Conservation (phyloP, 805 yeast genomes). For the Kuraishia piskuri region DNA sequence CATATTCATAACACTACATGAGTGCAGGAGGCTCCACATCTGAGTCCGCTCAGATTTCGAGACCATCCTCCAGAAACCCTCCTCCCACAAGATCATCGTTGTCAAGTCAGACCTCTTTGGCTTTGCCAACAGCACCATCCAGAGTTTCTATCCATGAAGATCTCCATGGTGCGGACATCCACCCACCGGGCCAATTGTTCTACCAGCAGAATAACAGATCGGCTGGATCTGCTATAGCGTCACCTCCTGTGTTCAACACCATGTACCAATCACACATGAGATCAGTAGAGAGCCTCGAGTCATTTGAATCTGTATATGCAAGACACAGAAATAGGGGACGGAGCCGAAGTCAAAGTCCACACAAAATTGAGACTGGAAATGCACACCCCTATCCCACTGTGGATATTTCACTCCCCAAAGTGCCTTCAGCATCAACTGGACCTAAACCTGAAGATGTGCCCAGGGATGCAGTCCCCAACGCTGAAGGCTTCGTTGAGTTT, state of each 20-base stretch:
- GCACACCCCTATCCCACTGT: background rate
- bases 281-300: background rate
- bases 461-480: constrained; percentile 4
- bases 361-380: background rate
- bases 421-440: background rate
- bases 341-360: background rate
- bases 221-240: background rate
- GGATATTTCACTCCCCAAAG: background rate
- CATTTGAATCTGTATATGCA: background rate
- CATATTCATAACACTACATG: too few relatives aligned
- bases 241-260: background rate
- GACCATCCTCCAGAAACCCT: background rate
- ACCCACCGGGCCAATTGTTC: background rate
- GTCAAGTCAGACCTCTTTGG: background rate
- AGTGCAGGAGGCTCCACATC: background rate
- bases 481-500: constrained; percentile 26
- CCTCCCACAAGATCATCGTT: background rate
- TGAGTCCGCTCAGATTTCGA: background rate
- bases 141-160: background rate
- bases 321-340: background rate
- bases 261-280: background rate
- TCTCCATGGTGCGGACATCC: background rate
- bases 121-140: background rate
- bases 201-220: background rate
- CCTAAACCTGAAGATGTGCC: background rate